phyloP scores from a whole-genome alignment of 495 filamentous ascomycete genomes.

The Letharia lupina region DNA sequence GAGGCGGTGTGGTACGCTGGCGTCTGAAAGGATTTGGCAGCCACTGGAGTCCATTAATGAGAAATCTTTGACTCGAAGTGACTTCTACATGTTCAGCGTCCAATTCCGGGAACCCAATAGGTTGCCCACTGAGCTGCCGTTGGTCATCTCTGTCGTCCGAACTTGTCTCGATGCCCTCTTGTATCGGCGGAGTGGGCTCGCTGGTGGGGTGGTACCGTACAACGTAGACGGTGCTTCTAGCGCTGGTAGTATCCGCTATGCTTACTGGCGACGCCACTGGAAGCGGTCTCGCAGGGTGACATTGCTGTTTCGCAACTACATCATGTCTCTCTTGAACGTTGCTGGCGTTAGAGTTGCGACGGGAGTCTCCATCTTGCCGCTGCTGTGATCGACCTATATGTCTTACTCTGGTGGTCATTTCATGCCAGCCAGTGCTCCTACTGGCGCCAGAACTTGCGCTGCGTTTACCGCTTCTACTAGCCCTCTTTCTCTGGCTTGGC shows the following conservation, averaged over 20 bases:
- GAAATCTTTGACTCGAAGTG: background rate
- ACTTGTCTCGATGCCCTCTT: background rate
- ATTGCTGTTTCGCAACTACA: slow-evolving; percentile 33
- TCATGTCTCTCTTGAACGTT: background rate
- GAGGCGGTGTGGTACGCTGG: slow-evolving; percentile 24
- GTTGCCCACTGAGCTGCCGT: background rate
- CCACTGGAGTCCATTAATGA: slow-evolving; percentile 15
- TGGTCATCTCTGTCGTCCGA: background rate
- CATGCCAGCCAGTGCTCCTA: slow-evolving; percentile 39
- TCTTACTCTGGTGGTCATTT: slow-evolving; percentile 36
- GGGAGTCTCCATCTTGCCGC: background rate
- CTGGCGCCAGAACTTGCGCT: slow-evolving; percentile 33
- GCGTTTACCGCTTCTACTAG: background rate
- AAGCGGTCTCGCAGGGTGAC: slow-evolving; percentile 54
- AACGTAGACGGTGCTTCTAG: slow-evolving; percentile 75
- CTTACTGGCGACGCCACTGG: slow-evolving; percentile 64
- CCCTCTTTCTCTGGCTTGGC: slow-evolving; percentile 25
- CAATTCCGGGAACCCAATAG: background rate
- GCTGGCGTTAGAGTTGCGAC: background rate
- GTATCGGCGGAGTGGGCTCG: slow-evolving; percentile 49
- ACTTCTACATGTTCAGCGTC: background rate
- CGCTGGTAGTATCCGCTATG: slow-evolving; percentile 67
- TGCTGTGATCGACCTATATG: slow-evolving; percentile 22
- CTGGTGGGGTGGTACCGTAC: slow-evolving; percentile 73
- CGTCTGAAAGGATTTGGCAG: slow-evolving; percentile 23